These are phyloP conservation scores for Aquilaria malaccensis DNA, from an alignment of 345 rosid genomes.

Conservation along the genomic window DNA sequence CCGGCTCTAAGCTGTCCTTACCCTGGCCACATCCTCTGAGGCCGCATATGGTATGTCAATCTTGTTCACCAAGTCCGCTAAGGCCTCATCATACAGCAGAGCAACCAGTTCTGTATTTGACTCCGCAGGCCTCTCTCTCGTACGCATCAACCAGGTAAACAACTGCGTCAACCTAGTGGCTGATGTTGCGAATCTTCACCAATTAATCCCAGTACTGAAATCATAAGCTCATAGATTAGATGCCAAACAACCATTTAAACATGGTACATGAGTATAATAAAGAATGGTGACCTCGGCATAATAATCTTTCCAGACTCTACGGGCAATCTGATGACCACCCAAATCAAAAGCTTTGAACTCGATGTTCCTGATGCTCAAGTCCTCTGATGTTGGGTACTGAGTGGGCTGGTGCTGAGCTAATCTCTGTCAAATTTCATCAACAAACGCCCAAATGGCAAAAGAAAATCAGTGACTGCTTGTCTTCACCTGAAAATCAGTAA, in stretches of 20 bases:
- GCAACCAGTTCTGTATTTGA: conserved; percentile 2
- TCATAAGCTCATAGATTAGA: too few relatives aligned
- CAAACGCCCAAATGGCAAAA: too few relatives aligned
- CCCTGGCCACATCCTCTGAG: not conserved
- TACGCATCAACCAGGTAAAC: conserved; percentile 5
- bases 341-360: conserved; percentile 35
- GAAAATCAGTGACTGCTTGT: too few relatives aligned
- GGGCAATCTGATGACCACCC: conserved; percentile 39
- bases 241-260: not conserved
- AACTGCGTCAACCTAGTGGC: conserved; percentile 2
- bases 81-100: not conserved
- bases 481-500: too few relatives aligned
- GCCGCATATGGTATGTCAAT: conserved; percentile 3
- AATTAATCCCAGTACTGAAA: not conserved
- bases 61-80: not conserved
- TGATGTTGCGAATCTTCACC: not conserved
- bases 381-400: conserved; percentile 32
- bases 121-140: conserved; percentile 2
- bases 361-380: conserved; percentile 31
- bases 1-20: not conserved
- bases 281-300: conserved; percentile 10
- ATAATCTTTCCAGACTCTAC: conserved; percentile 34
- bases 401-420: conserved; percentile 34
- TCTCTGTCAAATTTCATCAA: conserved; percentile 15
- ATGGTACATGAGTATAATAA: not conserved